These are phyloP conservation scores for Ephemerocybe angulata DNA, from an alignment of 768 basidiomycete genomes.

Conservation along the genomic window DNA sequence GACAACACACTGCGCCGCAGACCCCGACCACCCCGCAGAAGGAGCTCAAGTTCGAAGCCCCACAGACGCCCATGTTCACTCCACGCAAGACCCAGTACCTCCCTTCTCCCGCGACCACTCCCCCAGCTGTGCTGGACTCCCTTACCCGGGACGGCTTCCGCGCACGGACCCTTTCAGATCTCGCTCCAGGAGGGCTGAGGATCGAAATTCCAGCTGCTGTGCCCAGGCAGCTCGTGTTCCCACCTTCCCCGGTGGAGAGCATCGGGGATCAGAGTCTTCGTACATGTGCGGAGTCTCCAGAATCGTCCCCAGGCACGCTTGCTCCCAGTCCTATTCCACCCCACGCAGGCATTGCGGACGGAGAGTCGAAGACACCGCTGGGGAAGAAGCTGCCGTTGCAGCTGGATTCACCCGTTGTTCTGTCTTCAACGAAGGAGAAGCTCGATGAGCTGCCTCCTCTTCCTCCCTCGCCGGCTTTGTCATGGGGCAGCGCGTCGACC, in stretches of 20 bases:
- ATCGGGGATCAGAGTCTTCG: not conserved
- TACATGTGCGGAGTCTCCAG: slow-evolving; percentile 1
- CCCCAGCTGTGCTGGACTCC: slow-evolving; percentile 3
- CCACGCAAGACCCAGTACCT: not conserved
- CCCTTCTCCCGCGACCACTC: not conserved
- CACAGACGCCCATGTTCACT: not conserved
- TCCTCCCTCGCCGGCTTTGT: not conserved
- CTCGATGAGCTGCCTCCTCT: slow-evolving; percentile 5
- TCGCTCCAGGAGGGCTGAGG: not conserved
- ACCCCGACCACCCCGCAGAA: too few species aligned
- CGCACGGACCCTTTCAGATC: slow-evolving; percentile 4
- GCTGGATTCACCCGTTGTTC: too few species aligned
- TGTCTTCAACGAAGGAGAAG: not conserved
- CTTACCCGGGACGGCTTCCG: slow-evolving; percentile 4
- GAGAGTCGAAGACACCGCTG: not conserved
- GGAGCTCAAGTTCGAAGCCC: too few species aligned
- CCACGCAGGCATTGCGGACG: not conserved
- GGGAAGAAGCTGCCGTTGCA: not conserved
- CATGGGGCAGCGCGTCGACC: slow-evolving; percentile 6
- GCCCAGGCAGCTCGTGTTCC: not conserved
- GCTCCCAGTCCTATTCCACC: not conserved
- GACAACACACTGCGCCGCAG: not conserved
- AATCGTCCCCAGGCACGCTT: slow-evolving; percentile 1
- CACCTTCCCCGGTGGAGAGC: slow-evolving; percentile 1
- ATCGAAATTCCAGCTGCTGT: slow-evolving; percentile 3